Evolutionary conservation across 2,329 filamentous ascomycete genomes (phyloP).

Genomic region (Sporothrix sp.): DNA sequence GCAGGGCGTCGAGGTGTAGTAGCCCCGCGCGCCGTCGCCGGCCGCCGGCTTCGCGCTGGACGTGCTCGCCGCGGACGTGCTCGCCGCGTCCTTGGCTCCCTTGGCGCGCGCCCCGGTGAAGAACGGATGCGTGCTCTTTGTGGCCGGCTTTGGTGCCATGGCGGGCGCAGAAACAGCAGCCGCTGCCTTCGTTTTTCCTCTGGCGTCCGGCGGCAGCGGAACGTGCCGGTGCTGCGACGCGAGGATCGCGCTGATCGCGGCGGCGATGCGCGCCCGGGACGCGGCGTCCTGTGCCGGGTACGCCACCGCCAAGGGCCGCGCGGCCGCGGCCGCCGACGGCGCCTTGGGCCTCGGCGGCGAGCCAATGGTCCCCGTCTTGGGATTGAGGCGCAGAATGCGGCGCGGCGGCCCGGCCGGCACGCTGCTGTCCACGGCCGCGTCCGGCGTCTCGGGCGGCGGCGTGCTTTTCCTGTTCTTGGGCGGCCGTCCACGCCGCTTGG

Average conservation of each 20-base stretch:
- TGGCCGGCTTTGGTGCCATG: neutral
- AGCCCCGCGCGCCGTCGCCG: constrained; percentile 20
- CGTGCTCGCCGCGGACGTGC: constrained; percentile 6
- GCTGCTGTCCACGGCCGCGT: neutral
- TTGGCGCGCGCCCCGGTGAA: constrained; percentile 48
- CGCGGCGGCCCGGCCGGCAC: constrained; percentile 22
- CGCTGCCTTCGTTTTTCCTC: too few relatives aligned
- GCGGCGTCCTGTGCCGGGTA: constrained; percentile 10
- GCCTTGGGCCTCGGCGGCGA: constrained; percentile 42
- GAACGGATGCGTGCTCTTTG: constrained; percentile 47
- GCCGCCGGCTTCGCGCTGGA: constrained; percentile 19
- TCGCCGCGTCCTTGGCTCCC: constrained; percentile 10
- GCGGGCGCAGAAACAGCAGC: neutral
- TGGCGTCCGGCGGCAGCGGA: too few relatives aligned
- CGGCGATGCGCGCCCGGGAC: constrained; percentile 10
- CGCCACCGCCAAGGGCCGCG: neutral
- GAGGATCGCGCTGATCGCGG: too few relatives aligned
- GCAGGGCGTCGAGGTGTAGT: constrained; percentile 45
- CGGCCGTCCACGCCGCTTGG: constrained; percentile 17
- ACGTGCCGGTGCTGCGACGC: too few relatives aligned
- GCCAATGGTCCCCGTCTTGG: constrained; percentile 51
- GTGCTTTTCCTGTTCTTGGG: constrained; percentile 21
- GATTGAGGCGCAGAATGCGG: constrained; percentile 48
- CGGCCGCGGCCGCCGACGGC: neutral
- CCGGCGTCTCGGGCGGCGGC: neutral